A percentile compares a stretch with the other conserved stretches of the same genome.
Conservation (phyloP, 2,329 filamentous ascomycete species). For the Huntiella abstrusa region DNA sequence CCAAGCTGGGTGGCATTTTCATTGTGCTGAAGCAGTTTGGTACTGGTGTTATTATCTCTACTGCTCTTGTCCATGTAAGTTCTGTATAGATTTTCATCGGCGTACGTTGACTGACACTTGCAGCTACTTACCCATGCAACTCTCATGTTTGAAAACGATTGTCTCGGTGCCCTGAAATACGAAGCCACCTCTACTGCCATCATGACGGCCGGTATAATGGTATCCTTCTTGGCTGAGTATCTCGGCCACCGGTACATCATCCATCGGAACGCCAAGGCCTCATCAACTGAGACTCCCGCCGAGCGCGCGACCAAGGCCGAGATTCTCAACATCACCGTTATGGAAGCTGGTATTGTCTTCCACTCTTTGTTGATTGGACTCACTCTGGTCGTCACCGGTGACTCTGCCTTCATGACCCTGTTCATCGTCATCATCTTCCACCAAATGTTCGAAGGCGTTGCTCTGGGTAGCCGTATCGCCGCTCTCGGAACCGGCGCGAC, state of each 20-base stretch:
- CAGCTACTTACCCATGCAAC: constrained; percentile 56
- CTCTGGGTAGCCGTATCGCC: constrained; percentile 47
- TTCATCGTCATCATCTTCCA: constrained; percentile 57
- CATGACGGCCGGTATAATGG: constrained; percentile 53
- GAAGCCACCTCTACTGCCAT: constrained; percentile 53
- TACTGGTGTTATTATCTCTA: constrained; percentile 53
- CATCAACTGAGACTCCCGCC: constrained; percentile 15
- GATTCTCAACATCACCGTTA: constrained; percentile 44
- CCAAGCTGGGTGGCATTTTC: constrained; percentile 31
- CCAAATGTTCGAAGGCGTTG: constrained; percentile 61
- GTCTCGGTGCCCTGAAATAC: constrained; percentile 45
- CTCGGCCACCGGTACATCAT: constrained; percentile 38
- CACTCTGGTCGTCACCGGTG: constrained; percentile 40
- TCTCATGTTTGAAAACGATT: constrained; percentile 54
- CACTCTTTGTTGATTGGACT: constrained; percentile 49
- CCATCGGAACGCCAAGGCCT: constrained; percentile 16
- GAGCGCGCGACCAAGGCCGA: constrained; percentile 20
- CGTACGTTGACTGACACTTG: constrained; percentile 4
- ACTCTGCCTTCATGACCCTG: constrained; percentile 36
- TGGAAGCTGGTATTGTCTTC: constrained; percentile 58
- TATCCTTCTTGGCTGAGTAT: constrained; percentile 56
- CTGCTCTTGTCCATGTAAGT: constrained; percentile 47
- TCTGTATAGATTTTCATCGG: background rate
- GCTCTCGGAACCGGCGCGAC: constrained; percentile 24
- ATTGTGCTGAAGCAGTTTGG: constrained; percentile 55